Evolutionary conservation across 371 early-diverging fungal species (phyloP).

Genomic region (Mucor ambiguus): DNA sequence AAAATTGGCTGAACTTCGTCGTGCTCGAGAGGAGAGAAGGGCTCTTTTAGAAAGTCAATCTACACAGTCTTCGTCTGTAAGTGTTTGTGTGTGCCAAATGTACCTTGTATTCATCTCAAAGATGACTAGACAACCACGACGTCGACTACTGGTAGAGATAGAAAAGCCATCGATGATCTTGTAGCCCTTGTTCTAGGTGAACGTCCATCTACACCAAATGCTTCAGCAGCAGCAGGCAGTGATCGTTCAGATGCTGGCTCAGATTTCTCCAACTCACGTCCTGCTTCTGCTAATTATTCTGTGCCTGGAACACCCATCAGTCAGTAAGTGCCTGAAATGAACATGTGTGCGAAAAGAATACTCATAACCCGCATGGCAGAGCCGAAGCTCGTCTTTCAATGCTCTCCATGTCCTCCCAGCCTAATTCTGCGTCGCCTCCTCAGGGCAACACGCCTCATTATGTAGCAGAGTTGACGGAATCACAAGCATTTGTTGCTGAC

Average conservation of each 20-base stretch:
- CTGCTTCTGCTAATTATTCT: conserved; percentile 48
- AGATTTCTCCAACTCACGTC: conserved; percentile 47
- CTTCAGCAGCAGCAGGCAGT: conserved; percentile 43
- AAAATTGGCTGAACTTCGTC: conserved; percentile 87
- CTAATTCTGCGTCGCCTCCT: conserved; percentile 9
- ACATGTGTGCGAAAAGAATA: not conserved
- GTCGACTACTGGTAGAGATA: conserved; percentile 32
- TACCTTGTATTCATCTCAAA: not conserved
- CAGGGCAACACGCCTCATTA: conserved; percentile 29
- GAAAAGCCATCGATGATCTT: conserved; percentile 79
- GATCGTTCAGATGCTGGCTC: conserved; percentile 60
- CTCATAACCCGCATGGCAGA: not conserved
- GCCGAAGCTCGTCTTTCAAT: conserved; percentile 28
- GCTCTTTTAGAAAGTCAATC: conserved; percentile 59
- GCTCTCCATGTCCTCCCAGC: conserved; percentile 40
- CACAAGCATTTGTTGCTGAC: conserved; percentile 76
- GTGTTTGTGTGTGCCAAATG: not conserved
- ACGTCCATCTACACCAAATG: conserved; percentile 58
- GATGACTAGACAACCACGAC: conserved; percentile 13
- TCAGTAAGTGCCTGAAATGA: conserved; percentile 29
- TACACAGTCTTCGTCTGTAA: conserved; percentile 30
- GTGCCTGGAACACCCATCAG: conserved; percentile 49
- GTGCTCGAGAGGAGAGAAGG: conserved; percentile 82
- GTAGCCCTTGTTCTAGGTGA: conserved; percentile 84
- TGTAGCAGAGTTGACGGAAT: conserved; percentile 63